Conservation (phyloP, 805 yeast species). For the Lipomyces yamadae region DNA sequence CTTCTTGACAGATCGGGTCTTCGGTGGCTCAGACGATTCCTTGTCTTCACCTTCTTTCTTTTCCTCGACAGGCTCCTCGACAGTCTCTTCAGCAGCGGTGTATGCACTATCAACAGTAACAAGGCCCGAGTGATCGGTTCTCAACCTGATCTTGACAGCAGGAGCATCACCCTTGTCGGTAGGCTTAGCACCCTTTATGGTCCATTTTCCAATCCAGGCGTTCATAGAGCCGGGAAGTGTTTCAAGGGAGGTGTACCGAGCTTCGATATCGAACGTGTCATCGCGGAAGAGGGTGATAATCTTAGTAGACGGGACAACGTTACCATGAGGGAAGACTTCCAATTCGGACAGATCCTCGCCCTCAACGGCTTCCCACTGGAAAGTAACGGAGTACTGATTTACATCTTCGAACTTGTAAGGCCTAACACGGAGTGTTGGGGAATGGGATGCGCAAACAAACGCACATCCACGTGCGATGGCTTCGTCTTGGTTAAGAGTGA, state of each 20-base stretch:
- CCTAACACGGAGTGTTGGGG: slow-evolving; percentile 97
- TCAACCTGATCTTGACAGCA: slow-evolving; percentile 88
- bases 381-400: slow-evolving; percentile 90
- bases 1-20: slow-evolving; percentile 88
- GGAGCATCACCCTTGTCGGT: slow-evolving; percentile 72
- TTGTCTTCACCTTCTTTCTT: slow-evolving; percentile 52
- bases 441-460: slow-evolving; percentile 97
- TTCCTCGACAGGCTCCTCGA: slow-evolving; percentile 83
- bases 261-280: slow-evolving; percentile 83
- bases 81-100: slow-evolving; percentile 88
- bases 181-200: slow-evolving; percentile 80
- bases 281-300: slow-evolving; percentile 91
- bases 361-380: slow-evolving; percentile 90
- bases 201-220: slow-evolving; percentile 79
- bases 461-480: slow-evolving; percentile 99
- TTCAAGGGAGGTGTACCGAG: slow-evolving; percentile 77
- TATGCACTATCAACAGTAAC: slow-evolving; percentile 92
- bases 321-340: slow-evolving; percentile 96
- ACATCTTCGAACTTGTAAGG: slow-evolving; percentile 97
- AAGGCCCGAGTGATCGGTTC: slow-evolving; percentile 97
- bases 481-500: slow-evolving; percentile 98
- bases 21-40: slow-evolving; percentile 60
- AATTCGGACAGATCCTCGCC: slow-evolving; percentile 87
- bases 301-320: slow-evolving; percentile 92
- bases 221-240: slow-evolving; percentile 73